phyloP scores from a whole-genome alignment of 768 basidiomycete species.

The Termitomyces sp. region DNA sequence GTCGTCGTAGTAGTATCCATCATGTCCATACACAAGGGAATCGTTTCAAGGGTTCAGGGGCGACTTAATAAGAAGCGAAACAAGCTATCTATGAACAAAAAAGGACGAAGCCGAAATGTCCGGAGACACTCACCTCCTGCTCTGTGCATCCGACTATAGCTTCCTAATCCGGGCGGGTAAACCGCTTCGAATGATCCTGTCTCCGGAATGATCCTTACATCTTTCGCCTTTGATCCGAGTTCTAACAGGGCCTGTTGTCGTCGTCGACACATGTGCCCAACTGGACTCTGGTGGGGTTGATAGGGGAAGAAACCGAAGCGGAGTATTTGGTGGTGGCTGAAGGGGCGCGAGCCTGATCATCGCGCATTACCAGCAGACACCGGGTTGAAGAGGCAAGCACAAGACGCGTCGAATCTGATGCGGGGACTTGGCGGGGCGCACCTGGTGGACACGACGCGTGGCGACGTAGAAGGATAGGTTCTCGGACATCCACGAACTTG shows the following conservation, averaged over 20 bases:
- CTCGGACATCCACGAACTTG: neutral
- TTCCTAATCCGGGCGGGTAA: neutral
- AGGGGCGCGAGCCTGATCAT: neutral
- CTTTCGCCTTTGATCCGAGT: slow-evolving; percentile 1
- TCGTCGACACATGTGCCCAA: neutral
- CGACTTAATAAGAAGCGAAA: neutral
- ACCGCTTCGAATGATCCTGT: neutral
- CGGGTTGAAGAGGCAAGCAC: neutral
- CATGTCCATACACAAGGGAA: neutral
- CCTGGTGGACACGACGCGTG: slow-evolving; percentile 5
- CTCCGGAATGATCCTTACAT: neutral
- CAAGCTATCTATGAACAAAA: neutral
- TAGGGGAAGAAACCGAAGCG: neutral
- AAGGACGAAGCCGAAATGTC: too few relatives aligned
- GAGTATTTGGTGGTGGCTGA: neutral
- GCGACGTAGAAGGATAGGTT: neutral
- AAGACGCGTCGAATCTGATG: slow-evolving; percentile 1
- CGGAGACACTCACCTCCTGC: neutral
- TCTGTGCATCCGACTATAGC: neutral
- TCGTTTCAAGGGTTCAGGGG: neutral
- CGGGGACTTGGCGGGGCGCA: neutral
- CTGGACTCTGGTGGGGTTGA: neutral
- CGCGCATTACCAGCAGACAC: neutral
- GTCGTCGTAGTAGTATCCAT: neutral
- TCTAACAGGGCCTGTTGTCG: neutral